Base-by-base conservation (phyloP, 257 asterid genomes). In the Dorcoceras hygrometricum region DNA sequence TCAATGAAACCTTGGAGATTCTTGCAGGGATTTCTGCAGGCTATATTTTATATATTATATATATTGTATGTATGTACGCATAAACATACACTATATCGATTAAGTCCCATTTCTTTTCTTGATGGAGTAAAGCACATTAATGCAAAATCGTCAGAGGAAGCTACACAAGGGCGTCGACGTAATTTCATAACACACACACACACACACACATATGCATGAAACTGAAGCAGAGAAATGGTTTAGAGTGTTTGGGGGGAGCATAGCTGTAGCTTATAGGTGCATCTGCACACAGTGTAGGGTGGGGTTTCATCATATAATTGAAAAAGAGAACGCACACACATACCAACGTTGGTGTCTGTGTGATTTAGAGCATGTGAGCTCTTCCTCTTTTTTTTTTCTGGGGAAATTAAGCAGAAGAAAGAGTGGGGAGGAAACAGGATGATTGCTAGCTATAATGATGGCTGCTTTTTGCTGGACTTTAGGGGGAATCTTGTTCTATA, bases 201-300 rank as follows among this genome's bases (percentile, higher is more conserved):
- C 59, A 50, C 66, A 23, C 9, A 20, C 28, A 59, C 0, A 3
- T 36, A 9, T 54, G 32, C 18, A 23, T 70, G 20, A 75, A 71
- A 19, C 23, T 58, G 76, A 68, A 62, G 62, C 36, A 66, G 77
- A 64, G 68, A 58, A 19, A 46, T 62, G 27, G 63, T 10, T 57
- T 19, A 43, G 14, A 55, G 12, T 9, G 22, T 59, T 56, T 63
- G 67, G 61, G 68, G 23, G 46, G 46, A 36, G 6, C 39, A 32
- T 32, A 32, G 31, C 4, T 31, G 7, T 31, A 31, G 50, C 18
- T 34, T 25, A 63, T 77, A 79, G 85, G 82, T 39, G 67, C 84
- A 84, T 82, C 84, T 82, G 84, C 71, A 46, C 56, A 71, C 68
- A 19, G 19, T 57, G 58, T 74, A 72, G 83, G 32, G 80, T 73